Evolutionary conservation across 306 rosid genomes (phyloP), one percentile per base, ranked within the genome.

Genomic region (Medicago ruthenica): DNA sequence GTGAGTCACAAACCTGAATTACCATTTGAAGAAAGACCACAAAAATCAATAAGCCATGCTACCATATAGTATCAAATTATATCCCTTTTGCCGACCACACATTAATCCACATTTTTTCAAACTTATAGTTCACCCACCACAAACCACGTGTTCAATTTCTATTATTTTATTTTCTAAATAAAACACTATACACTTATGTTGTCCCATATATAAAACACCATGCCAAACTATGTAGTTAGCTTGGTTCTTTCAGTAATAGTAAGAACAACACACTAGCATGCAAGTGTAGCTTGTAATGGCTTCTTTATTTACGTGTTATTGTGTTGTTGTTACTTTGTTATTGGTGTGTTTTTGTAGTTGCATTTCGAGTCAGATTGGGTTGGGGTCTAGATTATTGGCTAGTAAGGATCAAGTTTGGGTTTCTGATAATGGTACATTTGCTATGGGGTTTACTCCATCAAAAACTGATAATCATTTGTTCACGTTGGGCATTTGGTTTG

Each of bases 371-470:
- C 91, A 82, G 57, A 76, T 92, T 70, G 83, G 76, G 45, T 71
- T 92, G 80, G 88, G 96, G 7, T 83, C 96, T 9, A 86, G 82
- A 65, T 79, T 95, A 79, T 14, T 79, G 75, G 93, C 98, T n/a
- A 71, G 82, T 50, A 71, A 76, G 36, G 78, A 84, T 77, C 85
- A 74, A 67, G 40, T 77, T 0, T 85, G 97, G 92, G 55, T 86
- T 74, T 95, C 98, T 3, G 90, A 87, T 4, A 90, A 95, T 84
- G 85, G 93, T 9, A 95, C 98, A 7, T 95, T 95, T 81, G 96
- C 95, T 36, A 82, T 95, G 50, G 98, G 98, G 22, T 95, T 95
- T 83, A 80, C 90, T 42, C 85, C 89, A 8, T 7, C 80, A 4
- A 81, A 67, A 3, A 63, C 50, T 12, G 81, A 53, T 64, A 48